Conservation (phyloP, 2,329 filamentous ascomycete species). For the Aureobasidium sp. region DNA sequence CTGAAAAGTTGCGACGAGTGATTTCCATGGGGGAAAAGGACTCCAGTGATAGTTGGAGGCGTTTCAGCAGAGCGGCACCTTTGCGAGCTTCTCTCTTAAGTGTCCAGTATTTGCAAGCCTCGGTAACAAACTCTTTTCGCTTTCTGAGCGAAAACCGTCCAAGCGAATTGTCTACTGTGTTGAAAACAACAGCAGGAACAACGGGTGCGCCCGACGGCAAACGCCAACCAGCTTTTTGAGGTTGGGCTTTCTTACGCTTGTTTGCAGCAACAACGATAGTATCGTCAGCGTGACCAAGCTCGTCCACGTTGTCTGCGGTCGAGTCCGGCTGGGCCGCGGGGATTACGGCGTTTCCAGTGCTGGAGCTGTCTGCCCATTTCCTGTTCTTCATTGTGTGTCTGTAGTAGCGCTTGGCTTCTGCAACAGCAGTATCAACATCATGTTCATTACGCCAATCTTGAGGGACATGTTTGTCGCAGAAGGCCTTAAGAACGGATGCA, state of each 20-base stretch:
- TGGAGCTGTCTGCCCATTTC: conserved; percentile 87
- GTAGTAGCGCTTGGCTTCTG: conserved; percentile 81
- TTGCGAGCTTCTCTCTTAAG: conserved; percentile 87
- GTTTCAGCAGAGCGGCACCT: conserved; percentile 84
- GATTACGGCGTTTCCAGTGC: conserved; percentile 69
- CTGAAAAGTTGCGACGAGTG: conserved; percentile 88
- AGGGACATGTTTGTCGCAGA: conserved; percentile 92
- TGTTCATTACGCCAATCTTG: conserved; percentile 82
- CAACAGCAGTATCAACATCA: conserved; percentile 69
- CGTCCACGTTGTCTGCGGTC: conserved; percentile 38
- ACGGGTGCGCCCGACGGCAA: conserved; percentile 90
- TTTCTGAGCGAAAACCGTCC: conserved; percentile 76
- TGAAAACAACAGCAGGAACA: conserved; percentile 80
- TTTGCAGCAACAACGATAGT: conserved; percentile 49
- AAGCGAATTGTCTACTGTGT: conserved; percentile 75
- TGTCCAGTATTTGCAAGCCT: conserved; percentile 96
- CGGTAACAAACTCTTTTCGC: conserved; percentile 84
- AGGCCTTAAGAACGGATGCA: conserved; percentile 78
- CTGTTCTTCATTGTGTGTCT: conserved; percentile 79
- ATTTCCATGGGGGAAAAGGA: conserved; percentile 97
- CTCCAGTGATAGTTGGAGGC: conserved; percentile 89
- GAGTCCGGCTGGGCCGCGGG: conserved; percentile 43
- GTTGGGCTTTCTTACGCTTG: conserved; percentile 46
- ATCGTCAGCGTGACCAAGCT: conserved; percentile 29
- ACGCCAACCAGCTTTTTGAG: conserved; percentile 71